Evolutionary conservation across 2,329 filamentous ascomycete species (phyloP).

Genomic region (Pseudocercospora crystallina): DNA sequence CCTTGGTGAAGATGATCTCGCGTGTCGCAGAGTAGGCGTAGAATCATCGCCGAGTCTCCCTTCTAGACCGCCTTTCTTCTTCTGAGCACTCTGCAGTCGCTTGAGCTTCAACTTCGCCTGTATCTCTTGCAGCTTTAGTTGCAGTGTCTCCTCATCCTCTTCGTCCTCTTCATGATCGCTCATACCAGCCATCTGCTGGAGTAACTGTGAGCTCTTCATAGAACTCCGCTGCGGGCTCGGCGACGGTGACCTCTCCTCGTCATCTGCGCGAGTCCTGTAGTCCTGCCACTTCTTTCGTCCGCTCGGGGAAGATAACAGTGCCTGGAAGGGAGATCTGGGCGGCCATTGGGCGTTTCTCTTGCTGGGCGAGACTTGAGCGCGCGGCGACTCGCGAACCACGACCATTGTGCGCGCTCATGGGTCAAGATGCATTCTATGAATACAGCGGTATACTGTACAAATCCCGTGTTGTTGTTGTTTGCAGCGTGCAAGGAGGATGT

Average conservation of each 20-base stretch:
- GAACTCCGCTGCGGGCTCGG: conserved; percentile 54
- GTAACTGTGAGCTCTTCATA: conserved; percentile 27
- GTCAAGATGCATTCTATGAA: not conserved
- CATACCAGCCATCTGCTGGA: conserved; percentile 31
- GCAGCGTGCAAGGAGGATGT: conserved; percentile 6
- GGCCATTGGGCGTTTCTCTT: conserved; percentile 55
- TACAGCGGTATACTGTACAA: conserved; percentile 2
- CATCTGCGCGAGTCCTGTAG: conserved; percentile 55
- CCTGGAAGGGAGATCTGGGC: conserved; percentile 62
- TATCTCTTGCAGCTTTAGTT: conserved; percentile 83
- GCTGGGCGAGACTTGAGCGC: conserved; percentile 45
- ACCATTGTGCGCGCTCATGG: conserved; percentile 32
- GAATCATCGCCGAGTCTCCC: conserved; percentile 5
- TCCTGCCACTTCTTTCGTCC: conserved; percentile 75
- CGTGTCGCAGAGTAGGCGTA: conserved; percentile 14
- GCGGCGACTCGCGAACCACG: conserved; percentile 51
- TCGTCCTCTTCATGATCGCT: conserved; percentile 26
- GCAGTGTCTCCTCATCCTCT: conserved; percentile 80
- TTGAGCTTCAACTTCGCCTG: conserved; percentile 86
- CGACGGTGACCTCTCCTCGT: conserved; percentile 42
- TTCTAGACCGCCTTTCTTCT: conserved; percentile 14
- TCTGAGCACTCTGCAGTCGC: conserved; percentile 59
- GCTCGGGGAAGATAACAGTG: conserved; percentile 68
- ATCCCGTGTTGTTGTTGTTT: conserved; percentile 10
- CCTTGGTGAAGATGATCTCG: conserved; percentile 21